Evolutionary conservation across 805 yeast genomes (phyloP).

Genomic region (Saccharomyces cerevisiae): DNA sequence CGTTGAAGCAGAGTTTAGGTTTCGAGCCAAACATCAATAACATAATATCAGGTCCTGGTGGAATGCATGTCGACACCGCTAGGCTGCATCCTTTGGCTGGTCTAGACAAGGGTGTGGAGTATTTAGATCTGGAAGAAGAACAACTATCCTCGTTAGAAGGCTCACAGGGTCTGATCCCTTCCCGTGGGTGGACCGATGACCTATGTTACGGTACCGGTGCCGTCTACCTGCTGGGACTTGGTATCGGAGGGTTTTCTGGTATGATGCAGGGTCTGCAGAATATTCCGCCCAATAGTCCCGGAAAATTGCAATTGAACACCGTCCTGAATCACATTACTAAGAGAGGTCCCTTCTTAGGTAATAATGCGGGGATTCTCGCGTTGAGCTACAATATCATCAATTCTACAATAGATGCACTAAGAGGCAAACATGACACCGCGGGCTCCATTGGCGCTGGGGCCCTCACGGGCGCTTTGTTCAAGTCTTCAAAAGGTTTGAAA

Average conservation of each 20-base stretch:
- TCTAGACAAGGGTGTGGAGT: conserved; percentile 81
- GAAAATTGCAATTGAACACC: conserved; percentile 79
- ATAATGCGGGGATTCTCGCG: conserved; percentile 90
- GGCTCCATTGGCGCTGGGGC: conserved; percentile 89
- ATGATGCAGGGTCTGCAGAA: conserved; percentile 75
- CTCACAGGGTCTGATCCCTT: conserved; percentile 81
- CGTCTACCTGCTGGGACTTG: conserved; percentile 77
- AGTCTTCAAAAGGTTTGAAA: conserved; percentile 72
- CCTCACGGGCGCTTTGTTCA: conserved; percentile 83
- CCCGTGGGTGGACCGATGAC: conserved; percentile 97
- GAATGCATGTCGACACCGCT: conserved; percentile 48
- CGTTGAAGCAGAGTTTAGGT: conserved; percentile 32
- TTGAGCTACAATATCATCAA: conserved; percentile 79
- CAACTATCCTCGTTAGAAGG: conserved; percentile 71
- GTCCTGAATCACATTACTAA: conserved; percentile 85
- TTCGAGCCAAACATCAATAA: conserved; percentile 66
- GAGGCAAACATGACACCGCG: conserved; percentile 82
- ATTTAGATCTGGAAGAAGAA: conserved; percentile 82
- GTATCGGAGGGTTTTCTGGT: conserved; percentile 85
- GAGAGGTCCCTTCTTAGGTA: conserved; percentile 93
- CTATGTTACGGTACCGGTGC: conserved; percentile 97
- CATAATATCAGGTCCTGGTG: conserved; percentile 52
- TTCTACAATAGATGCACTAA: conserved; percentile 63
- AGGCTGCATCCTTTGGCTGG: conserved; percentile 89
- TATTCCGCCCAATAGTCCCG: conserved; percentile 67